These are phyloP conservation scores for Williopsis jadinii DNA, from an alignment of 1,139 yeast species.

Conservation along the genomic window DNA sequence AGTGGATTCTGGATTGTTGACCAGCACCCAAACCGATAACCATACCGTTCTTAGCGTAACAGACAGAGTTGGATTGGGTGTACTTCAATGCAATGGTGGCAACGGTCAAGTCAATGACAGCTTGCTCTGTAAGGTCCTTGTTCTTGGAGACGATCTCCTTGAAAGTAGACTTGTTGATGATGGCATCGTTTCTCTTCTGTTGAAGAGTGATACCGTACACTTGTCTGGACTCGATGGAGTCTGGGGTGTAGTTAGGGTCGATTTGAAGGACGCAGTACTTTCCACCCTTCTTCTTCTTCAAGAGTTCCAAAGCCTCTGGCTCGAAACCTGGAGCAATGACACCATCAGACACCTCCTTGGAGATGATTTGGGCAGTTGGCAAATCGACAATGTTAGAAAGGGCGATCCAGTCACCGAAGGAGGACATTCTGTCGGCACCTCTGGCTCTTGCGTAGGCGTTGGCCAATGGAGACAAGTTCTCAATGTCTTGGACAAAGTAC, in stretches of 20 bases:
- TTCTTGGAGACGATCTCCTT: constrained; percentile 86
- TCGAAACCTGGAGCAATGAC: constrained; percentile 97
- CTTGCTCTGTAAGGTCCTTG: constrained; percentile 86
- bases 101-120: constrained; percentile 84
- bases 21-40: constrained; percentile 98
- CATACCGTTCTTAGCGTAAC: constrained; percentile 98
- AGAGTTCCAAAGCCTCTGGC: constrained; percentile 83
- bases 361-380: constrained; percentile 94
- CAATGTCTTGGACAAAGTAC: constrained; percentile 91
- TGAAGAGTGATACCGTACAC: constrained; percentile 93
- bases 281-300: constrained; percentile 91
- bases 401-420: constrained; percentile 98
- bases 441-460: constrained; percentile 98
- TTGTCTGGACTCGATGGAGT: constrained; percentile 77
- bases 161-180: constrained; percentile 81
- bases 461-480: constrained; percentile 92
- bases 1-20: constrained; percentile 97
- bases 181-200: constrained; percentile 97
- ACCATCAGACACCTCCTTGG: constrained; percentile 97
- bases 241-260: constrained; percentile 90
- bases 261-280: constrained; percentile 94
- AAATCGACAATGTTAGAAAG: constrained; percentile 91
- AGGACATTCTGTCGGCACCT: constrained; percentile 99
- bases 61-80: constrained; percentile 97
- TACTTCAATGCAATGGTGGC: constrained; percentile 96